Percentiles rank a stretch among this genome's conserved stretches.
phyloP scores from a whole-genome alignment of 73 alveolate genomes.

The Symbiodinium pilosum region DNA sequence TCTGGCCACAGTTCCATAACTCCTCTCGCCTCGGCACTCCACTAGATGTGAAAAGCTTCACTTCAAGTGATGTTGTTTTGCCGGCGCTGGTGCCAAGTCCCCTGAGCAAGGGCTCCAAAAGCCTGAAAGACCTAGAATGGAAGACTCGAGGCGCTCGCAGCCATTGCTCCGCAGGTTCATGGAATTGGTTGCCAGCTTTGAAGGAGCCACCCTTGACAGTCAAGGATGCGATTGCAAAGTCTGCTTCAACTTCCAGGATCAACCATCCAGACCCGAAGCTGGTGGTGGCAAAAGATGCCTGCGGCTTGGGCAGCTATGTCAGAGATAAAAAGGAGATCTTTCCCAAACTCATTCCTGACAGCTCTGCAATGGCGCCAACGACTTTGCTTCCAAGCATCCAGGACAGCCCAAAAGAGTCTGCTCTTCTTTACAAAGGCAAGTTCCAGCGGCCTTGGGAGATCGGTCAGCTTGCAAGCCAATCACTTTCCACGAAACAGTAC shows the following conservation, averaged over 20 bases:
- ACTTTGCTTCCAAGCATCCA: slow-evolving; percentile 30
- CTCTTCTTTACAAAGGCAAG: slow-evolving; percentile 32
- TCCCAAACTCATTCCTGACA: slow-evolving; percentile 25
- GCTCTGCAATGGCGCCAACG: background rate
- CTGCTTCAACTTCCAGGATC: background rate
- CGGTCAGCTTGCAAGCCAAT: background rate
- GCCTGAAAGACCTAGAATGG: slow-evolving; percentile 25
- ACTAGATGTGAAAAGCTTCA: slow-evolving; percentile 1
- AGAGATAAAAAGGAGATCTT: slow-evolving; percentile 17
- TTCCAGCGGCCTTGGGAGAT: slow-evolving; percentile 60
- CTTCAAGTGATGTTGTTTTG: background rate
- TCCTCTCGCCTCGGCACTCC: slow-evolving; percentile 35
- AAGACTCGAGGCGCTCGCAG: slow-evolving; percentile 49
- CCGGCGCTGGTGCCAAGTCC: slow-evolving; percentile 5
- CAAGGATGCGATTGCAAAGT: background rate
- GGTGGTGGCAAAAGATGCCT: background rate
- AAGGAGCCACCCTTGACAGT: background rate
- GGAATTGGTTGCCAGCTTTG: slow-evolving; percentile 28
- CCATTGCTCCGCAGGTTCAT: slow-evolving; percentile 63
- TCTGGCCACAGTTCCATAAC: slow-evolving; percentile 67
- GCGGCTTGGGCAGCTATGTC: slow-evolving; percentile 21
- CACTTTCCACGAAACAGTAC: slow-evolving; percentile 35
- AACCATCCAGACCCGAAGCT: background rate
- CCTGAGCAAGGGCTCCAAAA: background rate
- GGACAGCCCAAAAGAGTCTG: background rate